Percentiles rank a stretch among this genome's conserved stretches.
Evolutionary conservation across 2,329 filamentous ascomycete species (phyloP).

Genomic region (Penicillium freii): DNA sequence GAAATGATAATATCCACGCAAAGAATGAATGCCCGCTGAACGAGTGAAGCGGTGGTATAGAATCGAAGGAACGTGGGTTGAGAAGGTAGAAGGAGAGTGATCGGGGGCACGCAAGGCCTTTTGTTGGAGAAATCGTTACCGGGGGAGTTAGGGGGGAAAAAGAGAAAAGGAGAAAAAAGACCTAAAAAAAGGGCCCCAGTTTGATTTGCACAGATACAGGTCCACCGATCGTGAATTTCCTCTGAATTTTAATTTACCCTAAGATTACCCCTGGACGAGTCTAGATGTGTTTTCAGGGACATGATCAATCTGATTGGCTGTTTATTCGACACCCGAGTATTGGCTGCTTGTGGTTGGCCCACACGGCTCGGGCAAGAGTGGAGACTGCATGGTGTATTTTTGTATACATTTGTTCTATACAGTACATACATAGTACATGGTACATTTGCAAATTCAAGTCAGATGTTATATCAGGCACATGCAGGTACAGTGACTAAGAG

Average conservation of each 20-base stretch:
- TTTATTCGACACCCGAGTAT: not conserved
- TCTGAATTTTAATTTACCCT: slow-evolving; percentile 6
- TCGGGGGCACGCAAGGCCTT: slow-evolving; percentile 27
- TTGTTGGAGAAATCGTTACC: slow-evolving; percentile 22
- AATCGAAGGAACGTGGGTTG: slow-evolving; percentile 13
- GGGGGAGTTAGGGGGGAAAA: slow-evolving; percentile 16
- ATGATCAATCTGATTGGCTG: slow-evolving; percentile 7
- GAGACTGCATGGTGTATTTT: not conserved
- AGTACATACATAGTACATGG: not conserved
- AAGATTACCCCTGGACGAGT: slow-evolving; percentile 12
- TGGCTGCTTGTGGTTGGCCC: slow-evolving; percentile 15
- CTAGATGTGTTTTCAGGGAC: slow-evolving; percentile 22
- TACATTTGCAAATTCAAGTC: not conserved
- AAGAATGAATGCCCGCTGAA: slow-evolving; percentile 81
- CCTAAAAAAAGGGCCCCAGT: slow-evolving; percentile 2
- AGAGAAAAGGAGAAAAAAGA: slow-evolving; percentile 12
- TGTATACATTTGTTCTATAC: not conserved
- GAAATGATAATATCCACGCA: slow-evolving; percentile 14
- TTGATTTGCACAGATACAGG: not conserved
- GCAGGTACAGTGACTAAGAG: not conserved
- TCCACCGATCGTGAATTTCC: slow-evolving; percentile 17
- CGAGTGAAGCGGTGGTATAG: slow-evolving; percentile 48
- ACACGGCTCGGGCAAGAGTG: slow-evolving; percentile 11
- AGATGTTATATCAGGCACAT: not conserved
- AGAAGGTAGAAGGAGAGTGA: slow-evolving; percentile 18